A percentile compares a stretch with the other conserved stretches of the same genome.
Conservation (phyloP, 768 basidiomycete species). For the Rickenella mellea region DNA sequence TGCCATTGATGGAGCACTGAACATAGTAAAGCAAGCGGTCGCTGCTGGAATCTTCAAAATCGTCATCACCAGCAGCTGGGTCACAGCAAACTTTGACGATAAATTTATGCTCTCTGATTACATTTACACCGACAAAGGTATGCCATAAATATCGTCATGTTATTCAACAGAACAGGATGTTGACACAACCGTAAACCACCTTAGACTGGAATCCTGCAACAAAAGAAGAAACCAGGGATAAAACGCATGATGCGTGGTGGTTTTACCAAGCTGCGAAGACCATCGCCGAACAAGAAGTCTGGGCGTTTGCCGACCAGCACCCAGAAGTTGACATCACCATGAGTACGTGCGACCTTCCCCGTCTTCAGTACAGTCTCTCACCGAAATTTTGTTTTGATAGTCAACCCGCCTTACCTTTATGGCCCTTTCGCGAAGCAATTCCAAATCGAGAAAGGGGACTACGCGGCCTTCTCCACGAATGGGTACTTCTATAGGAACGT, state of each 20-base stretch:
- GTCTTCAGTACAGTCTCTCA: no score
- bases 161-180: no score
- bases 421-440: conserved; percentile 16
- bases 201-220: conserved; percentile 22
- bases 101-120: not conserved
- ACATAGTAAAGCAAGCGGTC: conserved; percentile 31
- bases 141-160: no score
- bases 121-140: conserved; percentile 6
- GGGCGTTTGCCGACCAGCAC: conserved; percentile 14
- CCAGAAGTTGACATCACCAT: conserved; percentile 16
- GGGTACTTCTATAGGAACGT: conserved; percentile 16
- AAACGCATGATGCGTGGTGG: not conserved
- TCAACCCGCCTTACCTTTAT: conserved; percentile 20
- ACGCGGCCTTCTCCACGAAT: conserved; percentile 13
- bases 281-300: conserved; percentile 13
- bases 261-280: conserved; percentile 14
- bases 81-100: conserved; percentile 16
- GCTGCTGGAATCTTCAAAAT: conserved; percentile 31
- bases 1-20: conserved; percentile 14
- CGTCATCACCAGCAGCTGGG: conserved; percentile 27
- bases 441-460: conserved; percentile 10
- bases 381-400: no score
- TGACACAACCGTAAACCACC: no score
- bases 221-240: conserved; percentile 11
- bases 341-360: conserved; percentile 7